These are phyloP conservation scores for Pinus albicaulis DNA, from an alignment of 75 land plant species.

Conservation along the genomic window DNA sequence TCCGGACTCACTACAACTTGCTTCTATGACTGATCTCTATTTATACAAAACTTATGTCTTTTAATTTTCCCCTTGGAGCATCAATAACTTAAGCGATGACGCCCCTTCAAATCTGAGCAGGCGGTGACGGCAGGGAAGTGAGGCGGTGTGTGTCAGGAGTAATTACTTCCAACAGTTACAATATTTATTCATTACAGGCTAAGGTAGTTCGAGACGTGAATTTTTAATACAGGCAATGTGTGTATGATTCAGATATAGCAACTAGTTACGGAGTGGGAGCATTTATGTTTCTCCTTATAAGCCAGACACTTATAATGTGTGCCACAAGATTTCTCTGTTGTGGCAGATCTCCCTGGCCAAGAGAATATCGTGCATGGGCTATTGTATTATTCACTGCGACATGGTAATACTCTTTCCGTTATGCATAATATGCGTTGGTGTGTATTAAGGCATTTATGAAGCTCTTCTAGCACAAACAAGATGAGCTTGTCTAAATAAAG, in stretches of 20 bases:
- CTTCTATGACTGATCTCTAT: too few relatives aligned
- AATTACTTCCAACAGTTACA: too few relatives aligned
- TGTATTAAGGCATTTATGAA: background rate
- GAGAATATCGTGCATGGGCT: constrained; percentile 65
- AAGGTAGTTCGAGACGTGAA: constrained; percentile 9
- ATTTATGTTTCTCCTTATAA: constrained; percentile 68
- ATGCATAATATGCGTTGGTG: background rate
- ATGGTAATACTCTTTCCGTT: too few relatives aligned
- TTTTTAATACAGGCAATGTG: constrained; percentile 42
- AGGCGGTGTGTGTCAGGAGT: too few relatives aligned
- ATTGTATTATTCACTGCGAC: constrained; percentile 66
- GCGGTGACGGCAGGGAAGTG: too few relatives aligned
- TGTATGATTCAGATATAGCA: constrained; percentile 73
- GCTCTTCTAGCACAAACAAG: too few relatives aligned
- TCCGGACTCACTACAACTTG: too few relatives aligned
- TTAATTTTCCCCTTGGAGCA: too few relatives aligned
- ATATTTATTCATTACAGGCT: constrained; percentile 27
- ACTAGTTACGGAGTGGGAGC: constrained; percentile 81
- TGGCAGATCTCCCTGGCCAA: constrained; percentile 65
- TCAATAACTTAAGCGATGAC: too few relatives aligned
- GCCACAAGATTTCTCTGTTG: constrained; percentile 90
- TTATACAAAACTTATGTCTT: too few relatives aligned
- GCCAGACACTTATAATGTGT: constrained; percentile 63
- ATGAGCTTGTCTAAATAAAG: too few relatives aligned
- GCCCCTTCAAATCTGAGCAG: too few relatives aligned